phyloP scores from a whole-genome alignment of 1,284 basidiomycete genomes.

The Hemileia vastatrix region DNA sequence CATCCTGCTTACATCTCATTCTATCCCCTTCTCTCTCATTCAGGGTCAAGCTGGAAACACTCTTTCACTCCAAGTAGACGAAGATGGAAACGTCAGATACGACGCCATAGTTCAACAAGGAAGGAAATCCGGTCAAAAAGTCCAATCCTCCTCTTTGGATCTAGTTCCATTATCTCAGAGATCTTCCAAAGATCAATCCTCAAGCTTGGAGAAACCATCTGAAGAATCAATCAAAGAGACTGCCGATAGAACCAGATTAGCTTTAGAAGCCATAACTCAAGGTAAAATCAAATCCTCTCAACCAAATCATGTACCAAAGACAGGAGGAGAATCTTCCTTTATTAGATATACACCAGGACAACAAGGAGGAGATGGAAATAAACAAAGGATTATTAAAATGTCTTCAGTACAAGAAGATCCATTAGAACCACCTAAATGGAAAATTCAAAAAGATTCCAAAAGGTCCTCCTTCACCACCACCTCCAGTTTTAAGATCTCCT shows the following conservation, averaged over 20 bases:
- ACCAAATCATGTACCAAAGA: slow-evolving; percentile 29
- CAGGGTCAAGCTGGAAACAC: slow-evolving; percentile 23
- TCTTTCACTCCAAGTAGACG: slow-evolving; percentile 40
- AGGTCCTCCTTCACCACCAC: slow-evolving; percentile 40
- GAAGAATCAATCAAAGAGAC: slow-evolving; percentile 36
- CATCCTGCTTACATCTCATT: not conserved
- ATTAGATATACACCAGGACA: slow-evolving; percentile 41
- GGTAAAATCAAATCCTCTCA: slow-evolving; percentile 35
- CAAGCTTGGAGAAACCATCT: slow-evolving; percentile 36
- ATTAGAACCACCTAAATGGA: slow-evolving; percentile 39
- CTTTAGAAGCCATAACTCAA: slow-evolving; percentile 37
- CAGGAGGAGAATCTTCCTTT: slow-evolving; percentile 26
- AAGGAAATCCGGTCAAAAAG: slow-evolving; percentile 31
- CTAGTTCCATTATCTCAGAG: slow-evolving; percentile 39
- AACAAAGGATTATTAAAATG: slow-evolving; percentile 44
- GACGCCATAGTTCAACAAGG: slow-evolving; percentile 42
- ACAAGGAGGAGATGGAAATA: slow-evolving; percentile 31
- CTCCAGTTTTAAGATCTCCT: slow-evolving; percentile 40
- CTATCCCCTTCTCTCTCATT: not conserved
- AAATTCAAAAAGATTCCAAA: slow-evolving; percentile 36
- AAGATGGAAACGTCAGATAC: slow-evolving; percentile 40
- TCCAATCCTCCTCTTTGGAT: slow-evolving; percentile 38
- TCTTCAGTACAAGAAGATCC: slow-evolving; percentile 39
- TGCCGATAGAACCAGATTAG: slow-evolving; percentile 37
- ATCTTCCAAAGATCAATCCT: slow-evolving; percentile 31